These are phyloP conservation scores for Cystobasidium slooffiae DNA, from an alignment of 1,284 basidiomycete species.

Conservation along the genomic window DNA sequence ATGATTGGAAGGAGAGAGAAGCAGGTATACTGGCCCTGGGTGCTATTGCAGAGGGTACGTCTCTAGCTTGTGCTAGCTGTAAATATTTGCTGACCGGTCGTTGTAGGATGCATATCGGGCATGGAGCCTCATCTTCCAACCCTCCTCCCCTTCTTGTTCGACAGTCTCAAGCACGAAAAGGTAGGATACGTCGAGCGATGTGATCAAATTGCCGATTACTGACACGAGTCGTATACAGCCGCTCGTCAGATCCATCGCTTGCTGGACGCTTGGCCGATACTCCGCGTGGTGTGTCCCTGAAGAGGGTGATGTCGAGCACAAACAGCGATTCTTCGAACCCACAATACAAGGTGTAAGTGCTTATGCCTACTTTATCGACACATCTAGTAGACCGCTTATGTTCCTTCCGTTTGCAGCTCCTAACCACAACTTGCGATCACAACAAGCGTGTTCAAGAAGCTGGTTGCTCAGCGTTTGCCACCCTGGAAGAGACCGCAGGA, in stretches of 20 bases:
- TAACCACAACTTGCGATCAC: constrained; percentile 97
- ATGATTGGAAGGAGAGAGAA: constrained; percentile 93
- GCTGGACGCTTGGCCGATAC: constrained; percentile 99
- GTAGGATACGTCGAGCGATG: constrained; percentile 59
- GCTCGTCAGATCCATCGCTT: constrained; percentile 95
- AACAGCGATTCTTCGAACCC: constrained; percentile 87
- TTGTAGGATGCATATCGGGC: constrained; percentile 87
- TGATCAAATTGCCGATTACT: not conserved
- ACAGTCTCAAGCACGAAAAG: constrained; percentile 88
- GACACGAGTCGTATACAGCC: constrained; percentile 63
- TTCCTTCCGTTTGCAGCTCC: constrained; percentile 64
- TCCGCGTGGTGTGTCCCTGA: constrained; percentile 90
- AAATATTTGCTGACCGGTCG: constrained; percentile 5
- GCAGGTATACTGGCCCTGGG: constrained; percentile 95
- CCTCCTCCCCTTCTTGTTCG: constrained; percentile 89
- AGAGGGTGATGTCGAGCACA: constrained; percentile 80
- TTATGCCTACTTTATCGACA: not conserved
- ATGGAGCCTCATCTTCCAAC: constrained; percentile 93
- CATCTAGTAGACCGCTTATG: constrained; percentile 2
- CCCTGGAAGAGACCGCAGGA: constrained; percentile 96
- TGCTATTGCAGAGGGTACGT: constrained; percentile 93
- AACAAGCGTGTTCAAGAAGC: constrained; percentile 99
- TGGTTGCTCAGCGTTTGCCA: constrained; percentile 97
- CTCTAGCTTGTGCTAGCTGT: not conserved
- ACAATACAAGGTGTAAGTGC: constrained; percentile 93